Evolutionary conservation across 306 rosid genomes (phyloP).

Genomic region (Cucurbita maxima): DNA sequence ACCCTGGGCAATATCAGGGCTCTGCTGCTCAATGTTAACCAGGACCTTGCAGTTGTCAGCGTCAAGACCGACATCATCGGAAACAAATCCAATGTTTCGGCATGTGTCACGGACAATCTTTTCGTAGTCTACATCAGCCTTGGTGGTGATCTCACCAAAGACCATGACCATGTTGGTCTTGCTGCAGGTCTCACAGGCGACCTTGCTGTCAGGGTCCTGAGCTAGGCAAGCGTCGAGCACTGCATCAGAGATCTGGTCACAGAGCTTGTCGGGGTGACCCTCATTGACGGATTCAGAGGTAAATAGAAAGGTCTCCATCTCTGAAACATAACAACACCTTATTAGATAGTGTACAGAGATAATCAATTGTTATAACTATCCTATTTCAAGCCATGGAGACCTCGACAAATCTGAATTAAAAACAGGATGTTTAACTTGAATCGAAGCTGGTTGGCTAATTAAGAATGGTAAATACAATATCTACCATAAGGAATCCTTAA

Average conservation of each 20-base stretch:
- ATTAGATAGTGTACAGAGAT: conserved; percentile 5
- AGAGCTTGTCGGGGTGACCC: conserved; percentile 99
- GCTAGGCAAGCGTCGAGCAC: conserved; percentile 97
- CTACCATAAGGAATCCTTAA: not conserved
- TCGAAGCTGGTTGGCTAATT: not conserved
- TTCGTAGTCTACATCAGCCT: conserved; percentile 89
- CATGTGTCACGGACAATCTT: conserved; percentile 92
- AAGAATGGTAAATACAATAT: not conserved
- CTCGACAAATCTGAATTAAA: not conserved
- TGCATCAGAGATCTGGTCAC: conserved; percentile 99
- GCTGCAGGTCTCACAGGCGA: conserved; percentile 98
- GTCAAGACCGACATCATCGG: conserved; percentile 92
- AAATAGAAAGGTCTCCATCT: conserved; percentile 86
- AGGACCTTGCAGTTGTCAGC: conserved; percentile 98
- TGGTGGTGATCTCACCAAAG: conserved; percentile 97
- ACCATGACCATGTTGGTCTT: conserved; percentile 99
- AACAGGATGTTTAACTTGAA: not conserved
- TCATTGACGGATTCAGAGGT: conserved; percentile 97
- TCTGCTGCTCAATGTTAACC: conserved; percentile 99
- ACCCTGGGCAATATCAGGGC: conserved; percentile 99
- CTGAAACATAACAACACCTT: conserved; percentile 30
- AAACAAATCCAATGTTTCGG: conserved; percentile 80
- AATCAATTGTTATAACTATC: not conserved
- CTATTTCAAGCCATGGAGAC: not conserved
- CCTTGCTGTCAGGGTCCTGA: conserved; percentile 98